phyloP scores from a whole-genome alignment of 2,329 filamentous ascomycete genomes.

The Alternaria postmessia region DNA sequence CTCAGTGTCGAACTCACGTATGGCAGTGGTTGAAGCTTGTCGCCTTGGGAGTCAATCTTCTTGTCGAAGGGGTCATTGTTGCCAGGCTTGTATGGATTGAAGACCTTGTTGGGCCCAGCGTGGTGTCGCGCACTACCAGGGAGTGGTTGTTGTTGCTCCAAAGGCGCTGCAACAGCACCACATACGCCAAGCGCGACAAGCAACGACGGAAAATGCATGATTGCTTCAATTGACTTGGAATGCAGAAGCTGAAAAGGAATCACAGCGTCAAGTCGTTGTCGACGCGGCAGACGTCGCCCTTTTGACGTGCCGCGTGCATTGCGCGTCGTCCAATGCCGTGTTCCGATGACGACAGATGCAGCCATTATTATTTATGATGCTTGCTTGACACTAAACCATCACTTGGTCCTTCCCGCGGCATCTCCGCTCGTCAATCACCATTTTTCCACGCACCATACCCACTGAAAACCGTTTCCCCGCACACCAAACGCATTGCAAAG shows the following conservation, averaged over 20 bases:
- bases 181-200: conserved; percentile 42
- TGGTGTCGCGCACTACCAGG: conserved; percentile 35
- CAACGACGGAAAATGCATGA: conserved; percentile 43
- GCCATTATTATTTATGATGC: conserved; percentile 7
- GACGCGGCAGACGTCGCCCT: conserved; percentile 14
- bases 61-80: conserved; percentile 69
- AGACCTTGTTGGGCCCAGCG: conserved; percentile 34
- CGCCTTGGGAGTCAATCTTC: conserved; percentile 67
- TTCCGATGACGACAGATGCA: conserved; percentile 50
- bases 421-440: conserved; percentile 24
- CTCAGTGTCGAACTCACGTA: conserved; percentile 41
- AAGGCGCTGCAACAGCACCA: conserved; percentile 36
- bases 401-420: conserved; percentile 9
- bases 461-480: conserved; percentile 9
- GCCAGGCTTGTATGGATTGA: conserved; percentile 66
- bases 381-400: conserved; percentile 11
- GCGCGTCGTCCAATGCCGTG: conserved; percentile 26
- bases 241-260: conserved; percentile 10
- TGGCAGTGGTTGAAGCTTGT: conserved; percentile 70
- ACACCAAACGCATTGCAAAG: conserved; percentile 5
- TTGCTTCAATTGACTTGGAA: conserved; percentile 27
- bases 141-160: conserved; percentile 52
- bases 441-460: conserved; percentile 20
- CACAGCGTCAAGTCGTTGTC: neutral
- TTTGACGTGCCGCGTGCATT: conserved; percentile 20